A percentile compares a stretch with the other conserved stretches of the same genome.
phyloP scores from a whole-genome alignment of 208 protist species.

The Trypanosoma mega region DNA sequence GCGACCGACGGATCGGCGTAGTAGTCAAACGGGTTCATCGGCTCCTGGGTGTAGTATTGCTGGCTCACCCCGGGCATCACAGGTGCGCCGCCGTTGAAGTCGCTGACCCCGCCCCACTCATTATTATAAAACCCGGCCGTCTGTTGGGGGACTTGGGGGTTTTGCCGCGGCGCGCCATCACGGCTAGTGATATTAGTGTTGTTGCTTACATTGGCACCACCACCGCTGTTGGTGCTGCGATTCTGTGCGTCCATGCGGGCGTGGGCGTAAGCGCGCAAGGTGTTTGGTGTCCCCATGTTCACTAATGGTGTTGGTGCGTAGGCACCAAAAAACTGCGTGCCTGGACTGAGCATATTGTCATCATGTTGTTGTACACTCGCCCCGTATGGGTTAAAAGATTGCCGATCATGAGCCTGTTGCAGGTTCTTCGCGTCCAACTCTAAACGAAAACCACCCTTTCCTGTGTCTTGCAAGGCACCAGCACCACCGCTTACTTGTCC shows the following conservation, averaged over 20 bases:
- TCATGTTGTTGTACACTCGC: constrained; percentile 42
- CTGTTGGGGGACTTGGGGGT: neutral
- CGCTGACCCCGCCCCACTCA: constrained; percentile 11
- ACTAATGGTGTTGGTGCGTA: constrained; percentile 80
- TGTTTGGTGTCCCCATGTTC: constrained; percentile 69
- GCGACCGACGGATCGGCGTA: constrained; percentile 32
- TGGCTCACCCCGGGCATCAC: constrained; percentile 41
- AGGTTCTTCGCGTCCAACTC: constrained; percentile 74
- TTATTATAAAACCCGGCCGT: constrained; percentile 14
- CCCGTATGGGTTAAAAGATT: constrained; percentile 74
- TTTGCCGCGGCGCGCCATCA: neutral
- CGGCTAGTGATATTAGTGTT: neutral
- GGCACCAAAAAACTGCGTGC: constrained; percentile 85
- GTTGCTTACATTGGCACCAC: constrained; percentile 3
- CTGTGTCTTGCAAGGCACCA: constrained; percentile 3
- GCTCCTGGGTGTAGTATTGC: constrained; percentile 90
- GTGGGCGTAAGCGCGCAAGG: constrained; percentile 75
- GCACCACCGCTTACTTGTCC: constrained; percentile 15
- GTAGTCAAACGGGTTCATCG: constrained; percentile 62
- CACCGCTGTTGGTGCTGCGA: constrained; percentile 13
- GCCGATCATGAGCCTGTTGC: constrained; percentile 63
- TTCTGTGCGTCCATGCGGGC: constrained; percentile 43
- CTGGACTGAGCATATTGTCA: constrained; percentile 72
- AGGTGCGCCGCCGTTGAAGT: constrained; percentile 15
- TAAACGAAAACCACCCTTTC: constrained; percentile 36